Evolutionary conservation across 805 yeast species (phyloP).

Genomic region (Blastobotrys parvus): DNA sequence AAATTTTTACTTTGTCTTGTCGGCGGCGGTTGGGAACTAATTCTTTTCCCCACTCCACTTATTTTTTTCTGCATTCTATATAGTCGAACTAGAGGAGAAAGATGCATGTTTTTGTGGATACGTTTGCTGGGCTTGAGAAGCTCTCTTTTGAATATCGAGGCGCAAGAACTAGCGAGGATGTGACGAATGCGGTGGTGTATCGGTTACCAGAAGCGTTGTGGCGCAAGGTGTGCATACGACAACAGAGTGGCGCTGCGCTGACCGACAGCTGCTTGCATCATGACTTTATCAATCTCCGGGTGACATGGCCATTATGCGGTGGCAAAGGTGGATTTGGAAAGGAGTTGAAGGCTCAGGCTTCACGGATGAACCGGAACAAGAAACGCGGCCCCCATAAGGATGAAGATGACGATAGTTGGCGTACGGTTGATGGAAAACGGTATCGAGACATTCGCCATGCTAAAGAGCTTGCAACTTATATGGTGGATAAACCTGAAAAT

Average conservation of each 20-base stretch:
- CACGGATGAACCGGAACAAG: slow-evolving; percentile 27
- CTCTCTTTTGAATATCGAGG: not conserved
- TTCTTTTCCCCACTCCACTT: too few species aligned
- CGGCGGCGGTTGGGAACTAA: too few species aligned
- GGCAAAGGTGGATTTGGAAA: slow-evolving; percentile 49
- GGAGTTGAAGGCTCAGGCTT: slow-evolving; percentile 35
- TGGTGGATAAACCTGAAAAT: slow-evolving; percentile 14
- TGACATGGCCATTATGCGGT: slow-evolving; percentile 33
- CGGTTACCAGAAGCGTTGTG: slow-evolving; percentile 2
- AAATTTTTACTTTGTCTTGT: not conserved
- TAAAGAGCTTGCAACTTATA: slow-evolving; percentile 28
- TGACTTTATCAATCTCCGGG: slow-evolving; percentile 7
- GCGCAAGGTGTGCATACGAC: slow-evolving; percentile 1
- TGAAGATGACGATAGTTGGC: slow-evolving; percentile 28
- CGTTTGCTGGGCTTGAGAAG: slow-evolving; percentile 5
- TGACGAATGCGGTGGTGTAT: not conserved
- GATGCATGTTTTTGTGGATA: slow-evolving; percentile 6
- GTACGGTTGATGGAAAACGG: slow-evolving; percentile 36
- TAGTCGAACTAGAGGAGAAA: too few species aligned
- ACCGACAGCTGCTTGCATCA: not conserved
- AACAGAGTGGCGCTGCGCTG: not conserved
- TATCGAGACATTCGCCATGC: slow-evolving; percentile 32
- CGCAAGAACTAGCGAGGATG: not conserved
- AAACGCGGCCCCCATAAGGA: slow-evolving; percentile 17
- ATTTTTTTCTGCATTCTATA: too few species aligned